These are phyloP conservation scores for Nepenthes alata DNA, from an alignment of 179 eudicot species.

Conservation along the genomic window DNA sequence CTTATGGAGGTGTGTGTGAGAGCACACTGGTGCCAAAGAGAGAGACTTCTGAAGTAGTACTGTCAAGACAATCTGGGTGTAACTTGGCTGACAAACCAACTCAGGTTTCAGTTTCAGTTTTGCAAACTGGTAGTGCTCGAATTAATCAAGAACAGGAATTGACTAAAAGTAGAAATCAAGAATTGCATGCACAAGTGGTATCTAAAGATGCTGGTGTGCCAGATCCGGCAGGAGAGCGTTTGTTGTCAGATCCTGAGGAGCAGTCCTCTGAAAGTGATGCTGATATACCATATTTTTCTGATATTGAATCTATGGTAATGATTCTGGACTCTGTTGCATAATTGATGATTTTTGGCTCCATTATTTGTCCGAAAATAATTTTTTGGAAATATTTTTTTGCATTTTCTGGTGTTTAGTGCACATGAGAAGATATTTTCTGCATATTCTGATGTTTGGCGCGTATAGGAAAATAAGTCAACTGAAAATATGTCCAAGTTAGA, in stretches of 20 bases:
- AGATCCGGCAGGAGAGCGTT: constrained; percentile 30
- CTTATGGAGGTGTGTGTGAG: constrained; percentile 26
- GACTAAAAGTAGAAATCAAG: constrained; percentile 15
- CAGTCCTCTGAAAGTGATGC: constrained; percentile 41
- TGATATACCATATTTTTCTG: constrained; percentile 75
- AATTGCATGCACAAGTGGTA: constrained; percentile 27
- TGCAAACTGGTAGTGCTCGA: constrained; percentile 14
- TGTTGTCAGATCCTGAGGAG: constrained; percentile 46
- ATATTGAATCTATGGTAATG: constrained; percentile 81
- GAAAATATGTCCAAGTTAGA: no score
- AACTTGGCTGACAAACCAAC: constrained; percentile 13
- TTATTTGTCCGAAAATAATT: neutral
- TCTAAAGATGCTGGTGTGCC: constrained; percentile 22
- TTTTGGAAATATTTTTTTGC: neutral
- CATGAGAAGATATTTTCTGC: no score
- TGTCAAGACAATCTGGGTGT: constrained; percentile 11
- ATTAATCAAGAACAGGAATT: constrained; percentile 16
- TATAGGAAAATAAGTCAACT: no score
- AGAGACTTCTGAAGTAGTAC: constrained; percentile 13
- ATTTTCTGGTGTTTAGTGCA: no score
- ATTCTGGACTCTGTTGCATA: constrained; percentile 9
- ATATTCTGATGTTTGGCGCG: no score
- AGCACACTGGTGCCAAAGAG: constrained; percentile 21
- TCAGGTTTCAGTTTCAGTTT: constrained; percentile 11
- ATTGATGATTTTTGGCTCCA: neutral